These are phyloP conservation scores for Solanum piurae DNA, from an alignment of 257 asterid species.

Conservation along the genomic window DNA sequence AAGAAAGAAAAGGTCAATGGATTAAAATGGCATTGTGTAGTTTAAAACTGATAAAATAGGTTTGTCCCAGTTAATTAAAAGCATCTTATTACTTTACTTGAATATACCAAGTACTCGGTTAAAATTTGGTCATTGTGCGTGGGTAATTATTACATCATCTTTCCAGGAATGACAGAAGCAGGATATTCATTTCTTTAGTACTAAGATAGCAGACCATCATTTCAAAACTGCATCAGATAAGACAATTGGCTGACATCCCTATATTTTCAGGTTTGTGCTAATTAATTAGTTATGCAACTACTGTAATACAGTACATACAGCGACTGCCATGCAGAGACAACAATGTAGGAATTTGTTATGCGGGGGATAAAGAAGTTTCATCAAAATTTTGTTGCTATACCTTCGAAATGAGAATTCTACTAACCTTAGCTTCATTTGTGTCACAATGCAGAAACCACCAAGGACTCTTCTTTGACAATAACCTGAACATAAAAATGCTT, in stretches of 20 bases:
- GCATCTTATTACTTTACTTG: neutral
- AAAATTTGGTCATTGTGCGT: neutral
- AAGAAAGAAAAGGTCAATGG: neutral
- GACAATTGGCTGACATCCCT: neutral
- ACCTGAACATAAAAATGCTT: constrained; percentile 22
- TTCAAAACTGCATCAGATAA: neutral
- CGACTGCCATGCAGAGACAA: neutral
- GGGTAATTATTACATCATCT: neutral
- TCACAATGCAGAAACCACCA: constrained; percentile 93
- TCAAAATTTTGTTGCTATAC: neutral
- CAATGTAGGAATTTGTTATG: neutral
- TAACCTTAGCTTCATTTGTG: constrained; percentile 34
- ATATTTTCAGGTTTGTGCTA: neutral
- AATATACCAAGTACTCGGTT: neutral
- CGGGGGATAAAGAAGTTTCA: neutral
- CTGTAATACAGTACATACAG: neutral
- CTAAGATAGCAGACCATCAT: neutral
- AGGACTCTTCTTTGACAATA: constrained; percentile 52
- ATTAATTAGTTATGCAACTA: neutral
- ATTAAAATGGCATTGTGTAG: neutral
- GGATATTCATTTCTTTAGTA: neutral
- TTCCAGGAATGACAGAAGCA: neutral
- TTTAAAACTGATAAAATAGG: neutral
- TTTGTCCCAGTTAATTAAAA: neutral
- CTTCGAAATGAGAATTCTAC: neutral